Base-by-base conservation (phyloP, 768 basidiomycete species). In the Pleurotus cornucopiae region DNA sequence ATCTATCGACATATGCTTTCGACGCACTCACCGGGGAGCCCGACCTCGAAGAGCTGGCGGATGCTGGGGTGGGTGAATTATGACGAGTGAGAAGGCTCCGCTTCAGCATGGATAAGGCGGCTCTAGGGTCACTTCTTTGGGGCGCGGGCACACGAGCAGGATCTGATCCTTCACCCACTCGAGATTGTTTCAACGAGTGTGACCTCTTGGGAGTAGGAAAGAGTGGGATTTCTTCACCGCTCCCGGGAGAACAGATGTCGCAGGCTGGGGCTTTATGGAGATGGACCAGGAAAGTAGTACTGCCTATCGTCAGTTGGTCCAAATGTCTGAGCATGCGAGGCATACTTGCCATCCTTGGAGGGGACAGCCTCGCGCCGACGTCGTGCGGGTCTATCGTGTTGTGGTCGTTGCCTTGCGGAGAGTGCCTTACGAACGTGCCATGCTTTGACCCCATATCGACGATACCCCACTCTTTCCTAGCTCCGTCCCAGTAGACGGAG, bases 391-490 rank as follows among this genome's bases (percentile, higher is more conserved):
- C 65, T 46, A 63, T 54, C 9, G 67, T n/a, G 39, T 39, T 20
- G n/a, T 6, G 45, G 30, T 65, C 58, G 16, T 60, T 25, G 67
- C 69, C 54, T 23, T 30, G 20, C 41, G 14, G 54, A 11, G 47
- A n/a, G n/a, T 69, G 62, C 44, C 67, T 70, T 56, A 89, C 55
- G 66, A 85, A 92, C 0, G 91, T 92, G 3, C 91, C 91, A 60
- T 94, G 91, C 67, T 84, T 87, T 52, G 88, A 89, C 7, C 89
- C 91, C 85, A 89, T 89, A 66, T 94, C 91, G 7, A 91, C 89
- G 26, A 89, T 71, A 2, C 80, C 78, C 90, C 90, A 93, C 56
- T 81, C 79, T 12, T 70, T 66, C 54, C 80, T 75, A 34, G 55
- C 57, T 12, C 72, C 71, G 65, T 91, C 85, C 85, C 85, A 91